Percentiles rank a stretch among this genome's conserved stretches.
These are phyloP conservation scores for Corchorus olitorius DNA, from an alignment of 345 rosid species.

Conservation along the genomic window DNA sequence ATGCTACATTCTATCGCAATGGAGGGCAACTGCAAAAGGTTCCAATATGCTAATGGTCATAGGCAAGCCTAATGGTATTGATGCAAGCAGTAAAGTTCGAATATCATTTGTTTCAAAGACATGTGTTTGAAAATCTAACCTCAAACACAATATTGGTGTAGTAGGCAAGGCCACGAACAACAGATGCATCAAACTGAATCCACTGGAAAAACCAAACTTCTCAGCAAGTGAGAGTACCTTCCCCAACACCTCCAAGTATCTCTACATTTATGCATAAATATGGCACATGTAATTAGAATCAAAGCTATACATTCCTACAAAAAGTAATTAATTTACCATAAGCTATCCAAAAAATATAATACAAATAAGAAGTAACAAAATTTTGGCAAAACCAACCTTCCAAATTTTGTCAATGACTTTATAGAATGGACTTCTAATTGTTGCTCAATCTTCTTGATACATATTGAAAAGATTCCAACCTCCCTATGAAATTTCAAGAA, in stretches of 20 bases:
- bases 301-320: background rate
- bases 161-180: conserved; percentile 97
- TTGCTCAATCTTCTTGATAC: conserved; percentile 64
- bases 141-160: conserved; percentile 96
- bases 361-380: background rate
- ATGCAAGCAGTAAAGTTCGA: background rate
- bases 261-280: conserved; percentile 42
- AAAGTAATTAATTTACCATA: background rate
- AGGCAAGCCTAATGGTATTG: background rate
- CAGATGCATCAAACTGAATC: conserved; percentile 96
- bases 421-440: conserved; percentile 73
- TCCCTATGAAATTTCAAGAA: too few species aligned
- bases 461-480: too few species aligned
- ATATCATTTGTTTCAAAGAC: background rate
- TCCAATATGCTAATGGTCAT: background rate
- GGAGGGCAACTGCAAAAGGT: background rate
- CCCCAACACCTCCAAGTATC: conserved; percentile 76
- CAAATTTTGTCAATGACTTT: conserved; percentile 73
- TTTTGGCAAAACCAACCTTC: conserved; percentile 56
- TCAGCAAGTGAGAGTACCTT: conserved; percentile 90
- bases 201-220: conserved; percentile 86
- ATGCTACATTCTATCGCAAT: background rate
- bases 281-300: conserved; percentile 15
- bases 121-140: conserved; percentile 63
- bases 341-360: background rate